Evolutionary conservation across 2,329 filamentous ascomycete species (phyloP), one percentile per base, ranked within the genome.

Genomic region (Microsporum audouinii): DNA sequence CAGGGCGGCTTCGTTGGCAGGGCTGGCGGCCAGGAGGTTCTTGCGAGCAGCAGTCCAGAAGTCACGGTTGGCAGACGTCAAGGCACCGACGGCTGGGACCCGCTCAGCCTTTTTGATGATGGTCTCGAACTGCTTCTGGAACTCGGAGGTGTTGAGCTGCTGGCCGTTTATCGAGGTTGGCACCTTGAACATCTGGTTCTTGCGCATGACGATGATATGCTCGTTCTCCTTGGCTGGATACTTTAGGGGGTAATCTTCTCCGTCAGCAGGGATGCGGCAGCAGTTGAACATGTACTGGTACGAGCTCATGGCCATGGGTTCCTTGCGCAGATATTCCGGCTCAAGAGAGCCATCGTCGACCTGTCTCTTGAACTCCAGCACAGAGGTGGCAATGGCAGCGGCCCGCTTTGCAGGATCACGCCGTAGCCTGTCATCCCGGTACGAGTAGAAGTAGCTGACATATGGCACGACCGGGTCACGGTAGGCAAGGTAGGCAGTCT

Each of bases 221-320:
- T 92, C 88, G 80, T 96, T 84, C 65, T 88, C 82, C 63, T 84
- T 77, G 62, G 83, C 76, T 8, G 85, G 77, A 76, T 87, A 96
- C 77, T 96, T 96, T 72, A 88, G 79, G 7, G 89, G 88, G 71
- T 89, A 84, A 72, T 99, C 94, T 38, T 85, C 82, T 10, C 89
- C 88, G 70, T 87, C 87, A 60, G 88, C 88, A 34, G 92, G 87
- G 45, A 97, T 86, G 68, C 94, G 87, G 75, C 84, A 88, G 76
- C 84, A 85, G 77, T 99, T 97, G 83, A 99, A 99, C 94, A 99
- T 99, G 84, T 87, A 97, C 78, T 96, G 81, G 80, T 96, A 97
- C 72, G 89, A 94, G 80, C 91, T 91, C 94, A 99, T 99, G 76
- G 91, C 94, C 71, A 97, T 92, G 63, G 94, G 94, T 63, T 95